Conservation (phyloP, 306 rosid genomes). For the Cucumis sativus region DNA sequence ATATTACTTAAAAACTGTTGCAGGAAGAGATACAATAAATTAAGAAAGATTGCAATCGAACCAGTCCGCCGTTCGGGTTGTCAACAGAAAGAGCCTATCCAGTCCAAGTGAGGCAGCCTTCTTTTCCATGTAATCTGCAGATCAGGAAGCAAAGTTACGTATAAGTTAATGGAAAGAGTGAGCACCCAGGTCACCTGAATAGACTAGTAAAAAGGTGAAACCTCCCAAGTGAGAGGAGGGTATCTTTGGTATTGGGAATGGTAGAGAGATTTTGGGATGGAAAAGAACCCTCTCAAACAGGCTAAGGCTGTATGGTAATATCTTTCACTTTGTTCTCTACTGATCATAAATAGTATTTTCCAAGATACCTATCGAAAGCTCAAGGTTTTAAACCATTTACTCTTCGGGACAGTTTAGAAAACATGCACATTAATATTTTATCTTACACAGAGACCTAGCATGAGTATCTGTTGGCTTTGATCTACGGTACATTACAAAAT, state of each 20-base stretch:
- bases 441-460: background rate
- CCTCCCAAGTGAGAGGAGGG: no score
- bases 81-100: constrained; percentile 72
- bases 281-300: no score
- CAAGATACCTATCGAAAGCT: background rate
- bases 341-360: no score
- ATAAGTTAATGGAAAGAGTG: background rate
- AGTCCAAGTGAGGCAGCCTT: constrained; percentile 68
- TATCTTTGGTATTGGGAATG: no score
- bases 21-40: background rate
- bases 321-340: no score
- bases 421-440: background rate
- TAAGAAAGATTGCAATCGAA: constrained; percentile 15
- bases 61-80: constrained; percentile 96
- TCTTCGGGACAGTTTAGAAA: background rate
- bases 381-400: background rate
- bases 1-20: background rate
- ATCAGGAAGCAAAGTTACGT: background rate
- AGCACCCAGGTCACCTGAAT: background rate
- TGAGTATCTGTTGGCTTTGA: no score
- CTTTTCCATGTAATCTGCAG: constrained; percentile 84
- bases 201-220: background rate
- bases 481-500: background rate
- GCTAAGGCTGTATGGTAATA: no score
- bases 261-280: no score